Percentiles rank a stretch among this genome's conserved stretches.
Evolutionary conservation across 148 eudicot species (phyloP).

Genomic region (Rhododendron henanense): DNA sequence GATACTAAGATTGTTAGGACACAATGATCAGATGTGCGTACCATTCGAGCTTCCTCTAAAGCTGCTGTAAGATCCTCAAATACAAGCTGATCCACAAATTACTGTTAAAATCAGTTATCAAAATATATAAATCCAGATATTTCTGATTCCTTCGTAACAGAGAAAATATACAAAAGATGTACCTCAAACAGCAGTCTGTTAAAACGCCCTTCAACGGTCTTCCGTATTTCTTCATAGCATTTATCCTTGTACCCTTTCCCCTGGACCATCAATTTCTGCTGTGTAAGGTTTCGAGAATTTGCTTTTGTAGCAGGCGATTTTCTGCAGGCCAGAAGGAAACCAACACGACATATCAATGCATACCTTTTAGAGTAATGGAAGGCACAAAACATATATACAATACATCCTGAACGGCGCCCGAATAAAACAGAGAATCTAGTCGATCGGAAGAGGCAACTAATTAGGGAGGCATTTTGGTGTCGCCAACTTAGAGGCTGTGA

Average conservation of each 20-base stretch:
- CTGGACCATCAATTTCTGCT: conserved; percentile 65
- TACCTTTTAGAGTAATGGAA: not conserved
- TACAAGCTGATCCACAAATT: conserved; percentile 45
- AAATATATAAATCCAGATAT: not conserved
- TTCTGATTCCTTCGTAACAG: not conserved
- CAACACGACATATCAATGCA: not conserved
- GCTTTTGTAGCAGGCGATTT: conserved; percentile 39
- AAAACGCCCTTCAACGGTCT: conserved; percentile 83
- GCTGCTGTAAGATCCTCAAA: conserved; percentile 80
- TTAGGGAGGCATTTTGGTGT: not conserved
- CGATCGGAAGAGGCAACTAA: not conserved
- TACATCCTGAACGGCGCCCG: not conserved
- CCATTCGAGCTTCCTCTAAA: conserved; percentile 86
- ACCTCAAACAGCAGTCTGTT: conserved; percentile 78
- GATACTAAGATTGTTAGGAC: not conserved
- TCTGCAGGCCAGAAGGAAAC: conserved; percentile 26
- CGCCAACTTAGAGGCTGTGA: not conserved
- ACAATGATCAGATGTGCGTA: conserved; percentile 23
- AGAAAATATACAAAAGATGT: conserved; percentile 5
- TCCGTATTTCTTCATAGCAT: conserved; percentile 87
- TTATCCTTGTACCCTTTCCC: conserved; percentile 96
- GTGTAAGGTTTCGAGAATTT: conserved; percentile 54
- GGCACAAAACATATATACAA: not conserved
- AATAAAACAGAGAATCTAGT: not conserved
- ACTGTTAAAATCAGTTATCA: not conserved